Percentiles rank a stretch among this genome's conserved stretches.
Evolutionary conservation across 805 yeast genomes (phyloP).

Genomic region (Torulaspora maleeae): DNA sequence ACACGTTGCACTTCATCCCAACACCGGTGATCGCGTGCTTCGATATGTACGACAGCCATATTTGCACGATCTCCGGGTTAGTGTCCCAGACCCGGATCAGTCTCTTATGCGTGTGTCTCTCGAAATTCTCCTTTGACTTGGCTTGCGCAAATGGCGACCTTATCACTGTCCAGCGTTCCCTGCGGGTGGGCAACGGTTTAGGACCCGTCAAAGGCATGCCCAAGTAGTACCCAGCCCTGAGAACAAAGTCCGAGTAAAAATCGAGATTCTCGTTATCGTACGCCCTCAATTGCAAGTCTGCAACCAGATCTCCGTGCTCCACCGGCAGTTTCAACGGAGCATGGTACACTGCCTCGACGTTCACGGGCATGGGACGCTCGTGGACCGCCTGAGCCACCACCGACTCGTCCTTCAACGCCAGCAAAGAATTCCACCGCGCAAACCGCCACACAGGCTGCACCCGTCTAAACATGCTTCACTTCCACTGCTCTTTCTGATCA

Average conservation of each 20-base stretch:
- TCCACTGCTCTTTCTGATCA: not conserved
- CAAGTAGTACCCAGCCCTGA: slow-evolving; percentile 84
- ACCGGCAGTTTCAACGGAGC: slow-evolving; percentile 69
- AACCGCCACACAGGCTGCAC: not conserved
- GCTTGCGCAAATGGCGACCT: slow-evolving; percentile 92
- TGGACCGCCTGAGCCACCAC: not conserved
- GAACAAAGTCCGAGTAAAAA: slow-evolving; percentile 76
- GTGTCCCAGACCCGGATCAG: slow-evolving; percentile 76
- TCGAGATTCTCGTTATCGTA: slow-evolving; percentile 66
- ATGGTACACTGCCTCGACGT: slow-evolving; percentile 73
- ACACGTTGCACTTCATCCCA: slow-evolving; percentile 71
- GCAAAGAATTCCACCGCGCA: not conserved
- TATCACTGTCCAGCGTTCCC: slow-evolving; percentile 90
- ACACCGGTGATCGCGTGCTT: slow-evolving; percentile 79
- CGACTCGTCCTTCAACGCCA: slow-evolving; percentile 1
- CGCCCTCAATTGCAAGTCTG: slow-evolving; percentile 70
- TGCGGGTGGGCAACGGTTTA: slow-evolving; percentile 59
- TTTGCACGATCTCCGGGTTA: slow-evolving; percentile 75
- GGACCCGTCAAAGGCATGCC: slow-evolving; percentile 84
- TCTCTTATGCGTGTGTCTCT: slow-evolving; percentile 78
- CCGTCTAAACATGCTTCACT: not conserved
- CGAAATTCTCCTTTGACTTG: slow-evolving; percentile 89
- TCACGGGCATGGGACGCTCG: slow-evolving; percentile 68
- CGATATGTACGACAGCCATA: slow-evolving; percentile 71
- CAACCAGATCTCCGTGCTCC: slow-evolving; percentile 70